phyloP scores from a whole-genome alignment of 257 asterid genomes.

The Verbena officinalis region DNA sequence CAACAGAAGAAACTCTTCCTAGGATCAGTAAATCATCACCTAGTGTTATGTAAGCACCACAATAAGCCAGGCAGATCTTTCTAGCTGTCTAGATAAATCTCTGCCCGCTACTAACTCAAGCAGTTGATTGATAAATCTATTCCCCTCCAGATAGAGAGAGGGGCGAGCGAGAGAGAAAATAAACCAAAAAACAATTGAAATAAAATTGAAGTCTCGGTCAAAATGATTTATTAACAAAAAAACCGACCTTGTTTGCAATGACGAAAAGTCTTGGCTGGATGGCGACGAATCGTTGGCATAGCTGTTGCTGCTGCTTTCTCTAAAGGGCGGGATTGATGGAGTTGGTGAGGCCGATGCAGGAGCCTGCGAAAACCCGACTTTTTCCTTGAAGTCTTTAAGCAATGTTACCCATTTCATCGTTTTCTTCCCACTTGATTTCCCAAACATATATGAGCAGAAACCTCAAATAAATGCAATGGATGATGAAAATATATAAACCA shows the following conservation, averaged over 20 bases:
- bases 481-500: constrained; percentile 25
- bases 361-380: constrained; percentile 81
- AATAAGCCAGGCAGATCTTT: constrained; percentile 23
- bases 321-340: constrained; percentile 60
- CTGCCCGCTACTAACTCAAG: constrained; percentile 19
- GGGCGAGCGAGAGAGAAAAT: background rate
- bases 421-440: constrained; percentile 59
- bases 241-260: constrained; percentile 72
- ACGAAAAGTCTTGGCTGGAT: constrained; percentile 56
- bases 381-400: constrained; percentile 96
- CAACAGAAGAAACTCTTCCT: background rate
- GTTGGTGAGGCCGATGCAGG: constrained; percentile 57
- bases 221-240: constrained; percentile 16
- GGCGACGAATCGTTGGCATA: constrained; percentile 44
- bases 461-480: constrained; percentile 33
- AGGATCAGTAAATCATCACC: constrained; percentile 7
- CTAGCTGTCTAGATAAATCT: constrained; percentile 14
- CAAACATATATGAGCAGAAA: constrained; percentile 46
- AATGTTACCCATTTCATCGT: constrained; percentile 99
- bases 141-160: background rate
- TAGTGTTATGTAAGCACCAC: constrained; percentile 16
- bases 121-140: constrained; percentile 26
- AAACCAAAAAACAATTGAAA: background rate
- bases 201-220: constrained; percentile 23
- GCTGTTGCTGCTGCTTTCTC: constrained; percentile 44